Evolutionary conservation across 164 flowering plant genomes (phyloP), one percentile per base, ranked within the genome.

Genomic region (Saururus chinensis): DNA sequence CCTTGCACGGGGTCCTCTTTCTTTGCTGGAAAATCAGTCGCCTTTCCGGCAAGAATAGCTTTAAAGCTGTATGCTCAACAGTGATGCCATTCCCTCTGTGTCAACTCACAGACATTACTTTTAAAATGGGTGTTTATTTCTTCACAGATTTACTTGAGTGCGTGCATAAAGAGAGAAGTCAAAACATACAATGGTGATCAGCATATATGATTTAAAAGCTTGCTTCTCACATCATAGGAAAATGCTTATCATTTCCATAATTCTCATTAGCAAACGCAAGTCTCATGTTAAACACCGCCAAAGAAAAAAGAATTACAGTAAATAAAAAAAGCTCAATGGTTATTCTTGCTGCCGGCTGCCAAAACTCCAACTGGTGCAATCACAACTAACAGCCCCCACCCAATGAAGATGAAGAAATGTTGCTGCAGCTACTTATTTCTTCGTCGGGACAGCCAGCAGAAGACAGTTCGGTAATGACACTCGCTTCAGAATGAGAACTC

Each of bases 401-500:
- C 10, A n/a, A n/a, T n/a, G 57, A 26, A 19, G 12, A 40, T 4
- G 61, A 59, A 55, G 58, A 24, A 13, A 9, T n/a, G 58, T 17
- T 55, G 24, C 23, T 24, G n/a, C 30, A 41, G 51, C 62, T 60
- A 60, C 20, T 48, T 7, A 22, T 48, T 48, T 60, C 62, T 60
- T 60, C 62, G 10, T 19, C 41, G 5, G 10, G 24, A 22, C 52
- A 21, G 19, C 40, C 25, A 23, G 53, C 10, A 48, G 62, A 60
- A 42, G 62, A 60, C 42, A 60, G n/a, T 45, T 48, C 53, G 19
- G 62, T 60, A 13, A 60, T 60, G 53, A 49, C 30, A 19, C 62
- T 60, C 7, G 30, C 49, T n/a, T 25, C 53, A 11, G 62, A 48
- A 42, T 40, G 17, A 40, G 51, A 40, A 9, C 49, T 37, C 3